These are phyloP conservation scores for Theileria parva DNA, from an alignment of 169 alveolate species.

Conservation along the genomic window DNA sequence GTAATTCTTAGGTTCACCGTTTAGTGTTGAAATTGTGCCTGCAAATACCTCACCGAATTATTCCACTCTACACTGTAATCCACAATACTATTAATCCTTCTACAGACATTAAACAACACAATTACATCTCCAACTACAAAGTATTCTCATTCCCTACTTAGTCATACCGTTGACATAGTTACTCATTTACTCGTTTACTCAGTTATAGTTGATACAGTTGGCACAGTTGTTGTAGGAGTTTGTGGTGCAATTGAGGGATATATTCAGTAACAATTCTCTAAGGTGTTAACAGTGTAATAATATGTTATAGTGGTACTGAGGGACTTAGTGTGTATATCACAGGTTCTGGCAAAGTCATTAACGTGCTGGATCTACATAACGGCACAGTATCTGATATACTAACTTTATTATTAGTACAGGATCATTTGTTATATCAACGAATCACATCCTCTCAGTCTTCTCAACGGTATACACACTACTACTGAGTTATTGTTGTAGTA, in stretches of 20 bases:
- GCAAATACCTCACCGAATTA: conserved; percentile 51
- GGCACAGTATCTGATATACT: conserved; percentile 27
- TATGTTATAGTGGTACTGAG: conserved; percentile 26
- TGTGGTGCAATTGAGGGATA: conserved; percentile 30
- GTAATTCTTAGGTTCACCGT: conserved; percentile 53
- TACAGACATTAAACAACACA: conserved; percentile 39
- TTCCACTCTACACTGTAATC: conserved; percentile 21
- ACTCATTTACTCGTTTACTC: background rate
- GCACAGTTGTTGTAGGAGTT: conserved; percentile 54
- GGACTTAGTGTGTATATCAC: conserved; percentile 15
- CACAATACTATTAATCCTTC: background rate
- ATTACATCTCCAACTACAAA: conserved; percentile 42
- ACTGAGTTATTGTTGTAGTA: conserved; percentile 22
- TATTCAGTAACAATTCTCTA: conserved; percentile 16
- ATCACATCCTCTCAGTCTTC: conserved; percentile 13
- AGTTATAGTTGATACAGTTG: too few relatives aligned
- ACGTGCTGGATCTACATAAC: conserved; percentile 31
- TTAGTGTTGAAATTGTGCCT: conserved; percentile 29
- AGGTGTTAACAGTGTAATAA: conserved; percentile 12
- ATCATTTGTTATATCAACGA: conserved; percentile 37
- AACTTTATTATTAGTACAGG: conserved; percentile 18
- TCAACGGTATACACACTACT: conserved; percentile 27
- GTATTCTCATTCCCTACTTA: background rate
- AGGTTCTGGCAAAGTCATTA: conserved; percentile 42
- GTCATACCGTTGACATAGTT: too few relatives aligned